Evolutionary conservation across 305 asterid genomes (phyloP).

Genomic region (Fraxinus velutina): DNA sequence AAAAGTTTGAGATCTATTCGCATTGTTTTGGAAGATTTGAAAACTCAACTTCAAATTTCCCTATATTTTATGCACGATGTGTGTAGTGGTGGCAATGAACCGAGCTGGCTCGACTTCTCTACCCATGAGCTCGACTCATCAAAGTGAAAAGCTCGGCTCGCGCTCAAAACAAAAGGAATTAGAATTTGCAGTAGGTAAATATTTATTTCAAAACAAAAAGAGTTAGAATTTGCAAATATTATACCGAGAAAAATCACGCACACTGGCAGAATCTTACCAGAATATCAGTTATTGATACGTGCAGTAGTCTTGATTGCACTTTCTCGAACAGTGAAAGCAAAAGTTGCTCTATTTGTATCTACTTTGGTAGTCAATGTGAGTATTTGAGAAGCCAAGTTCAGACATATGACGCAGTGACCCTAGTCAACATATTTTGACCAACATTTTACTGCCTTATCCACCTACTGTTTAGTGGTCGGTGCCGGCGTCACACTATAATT

Average conservation of each 20-base stretch:
- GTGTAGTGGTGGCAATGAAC: background rate
- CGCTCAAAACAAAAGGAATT: no score
- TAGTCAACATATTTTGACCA: background rate
- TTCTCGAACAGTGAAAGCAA: slow-evolving; percentile 6
- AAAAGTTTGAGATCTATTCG: background rate
- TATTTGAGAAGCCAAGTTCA: background rate
- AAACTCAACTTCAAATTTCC: background rate
- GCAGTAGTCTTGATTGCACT: background rate
- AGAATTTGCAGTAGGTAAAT: background rate
- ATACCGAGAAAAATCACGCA: background rate
- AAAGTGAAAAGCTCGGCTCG: no score
- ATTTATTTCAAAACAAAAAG: background rate
- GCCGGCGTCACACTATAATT: background rate
- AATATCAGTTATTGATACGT: background rate
- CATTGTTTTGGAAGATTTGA: background rate
- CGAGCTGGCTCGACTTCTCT: no score
- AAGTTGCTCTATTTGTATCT: background rate
- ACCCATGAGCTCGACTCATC: no score
- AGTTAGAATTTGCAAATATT: background rate
- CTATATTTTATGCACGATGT: background rate
- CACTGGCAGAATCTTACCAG: background rate
- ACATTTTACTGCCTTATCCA: background rate
- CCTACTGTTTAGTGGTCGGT: background rate
- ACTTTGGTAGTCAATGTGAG: background rate
- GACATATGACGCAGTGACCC: background rate